phyloP scores from a whole-genome alignment of 495 filamentous ascomycete genomes.

The Penicillium crystallinum region DNA sequence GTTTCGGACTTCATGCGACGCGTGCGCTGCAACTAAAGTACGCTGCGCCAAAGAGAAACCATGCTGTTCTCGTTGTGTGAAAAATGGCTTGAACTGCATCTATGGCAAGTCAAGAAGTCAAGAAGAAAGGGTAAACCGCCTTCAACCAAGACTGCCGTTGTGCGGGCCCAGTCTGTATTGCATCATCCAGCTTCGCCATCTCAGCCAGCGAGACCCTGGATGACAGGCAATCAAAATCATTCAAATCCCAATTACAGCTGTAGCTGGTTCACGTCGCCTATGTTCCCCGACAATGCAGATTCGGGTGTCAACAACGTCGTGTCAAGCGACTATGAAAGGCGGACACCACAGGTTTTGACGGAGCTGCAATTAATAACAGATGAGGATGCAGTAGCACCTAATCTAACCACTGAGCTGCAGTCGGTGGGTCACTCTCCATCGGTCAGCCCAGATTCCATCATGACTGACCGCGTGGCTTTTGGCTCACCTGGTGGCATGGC shows the following conservation, averaged over 20 bases:
- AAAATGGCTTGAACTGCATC: neutral
- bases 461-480: too few species aligned
- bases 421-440: too few species aligned
- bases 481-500: too few species aligned
- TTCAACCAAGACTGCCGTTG: neutral
- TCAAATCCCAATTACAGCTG: neutral
- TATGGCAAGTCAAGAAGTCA: neutral
- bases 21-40: neutral
- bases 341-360: neutral
- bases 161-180: too few species aligned
- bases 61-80: neutral
- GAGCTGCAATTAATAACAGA: neutral
- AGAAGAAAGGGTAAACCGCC: constrained; percentile 1
- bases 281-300: neutral
- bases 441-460: too few species aligned
- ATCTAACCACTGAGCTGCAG: too few species aligned
- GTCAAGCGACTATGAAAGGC: neutral
- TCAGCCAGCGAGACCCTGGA: neutral
- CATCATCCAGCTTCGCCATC: neutral
- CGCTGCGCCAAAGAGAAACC: constrained; percentile 1
- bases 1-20: neutral
- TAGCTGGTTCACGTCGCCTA: neutral
- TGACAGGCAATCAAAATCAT: neutral
- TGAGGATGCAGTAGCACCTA: too few species aligned
- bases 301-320: neutral